Base-by-base conservation (phyloP, 139 green algal species). In the Picochlorum sp. region DNA sequence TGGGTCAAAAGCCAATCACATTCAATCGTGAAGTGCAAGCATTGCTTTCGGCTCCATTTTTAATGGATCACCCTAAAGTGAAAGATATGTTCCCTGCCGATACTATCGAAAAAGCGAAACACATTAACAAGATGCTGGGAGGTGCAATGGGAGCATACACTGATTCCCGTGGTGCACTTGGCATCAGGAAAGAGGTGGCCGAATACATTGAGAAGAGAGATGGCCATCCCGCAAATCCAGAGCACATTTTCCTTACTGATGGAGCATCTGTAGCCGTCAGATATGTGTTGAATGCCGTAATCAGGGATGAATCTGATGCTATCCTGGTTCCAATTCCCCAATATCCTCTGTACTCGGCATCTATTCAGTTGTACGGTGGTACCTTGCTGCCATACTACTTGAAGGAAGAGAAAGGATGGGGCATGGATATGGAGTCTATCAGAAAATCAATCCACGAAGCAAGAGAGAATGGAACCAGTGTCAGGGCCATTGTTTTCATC, bases 401-500 rank as follows among this genome's bases (percentile, higher is more conserved):
- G 14, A 74, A 94, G 57, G 91, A 98, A 73, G 54, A 74, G 5
- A 63, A 68, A 10, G 79, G 74, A 18, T 98, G 91, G 90, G 72
- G 57, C 18, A 65, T 97, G 50, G 62, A 89, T 61, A 45, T 89
- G 10, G 61, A 67, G 1, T 55, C 85, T 29, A 59, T 96, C 45
- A 50, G 25, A 3, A 43, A 55, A 22, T 24, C 4, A 7, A 55
- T 70, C 16, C 9, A 68, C 13, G 57, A 50, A 3, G 68, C 68
- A n/a, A 56, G 68, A 29, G 55, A 50, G 16, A 45, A 69, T 33
- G 79, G 76, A 14, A 65, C 55, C 26, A 58, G 22, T 32, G 73
- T 85, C 32, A 68, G 90, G 2, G 88, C 59, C 29, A 49, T 97
- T 53, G 89, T 95, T 45, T 82, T 98, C 22, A 98, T 98, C 72